A percentile compares a stretch with the other conserved stretches of the same genome.
phyloP scores from a whole-genome alignment of 352 stramenopile genomes.

The Globisporangium irregulare region DNA sequence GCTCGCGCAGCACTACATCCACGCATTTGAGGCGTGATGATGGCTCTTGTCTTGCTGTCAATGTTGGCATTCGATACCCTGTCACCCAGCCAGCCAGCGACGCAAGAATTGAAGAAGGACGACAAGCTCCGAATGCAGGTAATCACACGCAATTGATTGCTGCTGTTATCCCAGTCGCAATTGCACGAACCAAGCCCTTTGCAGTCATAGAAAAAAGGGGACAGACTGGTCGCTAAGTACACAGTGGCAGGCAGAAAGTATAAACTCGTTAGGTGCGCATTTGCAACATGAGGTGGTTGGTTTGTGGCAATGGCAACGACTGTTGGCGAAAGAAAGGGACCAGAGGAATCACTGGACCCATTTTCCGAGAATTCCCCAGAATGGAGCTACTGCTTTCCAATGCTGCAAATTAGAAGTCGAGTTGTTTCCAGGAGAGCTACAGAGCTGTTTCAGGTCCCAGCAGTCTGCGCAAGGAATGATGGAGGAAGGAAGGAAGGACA shows the following conservation, averaged over 20 bases:
- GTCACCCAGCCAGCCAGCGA: no score
- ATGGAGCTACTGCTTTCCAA: no score
- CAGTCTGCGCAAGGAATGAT: no score
- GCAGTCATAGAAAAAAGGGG: background rate
- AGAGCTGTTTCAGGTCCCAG: no score
- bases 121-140: no score
- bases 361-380: background rate
- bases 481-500: no score
- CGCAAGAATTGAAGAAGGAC: no score
- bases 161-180: background rate
- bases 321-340: background rate
- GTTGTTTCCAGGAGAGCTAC: no score
- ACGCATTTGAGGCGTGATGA: background rate
- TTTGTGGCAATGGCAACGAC: background rate
- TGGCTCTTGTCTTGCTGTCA: background rate
- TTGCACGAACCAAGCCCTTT: background rate
- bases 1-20: slow-evolving; percentile 9
- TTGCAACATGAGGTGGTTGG: background rate
- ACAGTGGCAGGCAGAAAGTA: background rate
- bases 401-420: no score
- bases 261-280: background rate
- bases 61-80: background rate
- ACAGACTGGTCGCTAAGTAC: background rate
- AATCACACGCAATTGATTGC: background rate
- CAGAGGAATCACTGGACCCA: background rate